Base-by-base conservation (phyloP, 139 green algal species). In the Edaphochlamys debaryana region DNA sequence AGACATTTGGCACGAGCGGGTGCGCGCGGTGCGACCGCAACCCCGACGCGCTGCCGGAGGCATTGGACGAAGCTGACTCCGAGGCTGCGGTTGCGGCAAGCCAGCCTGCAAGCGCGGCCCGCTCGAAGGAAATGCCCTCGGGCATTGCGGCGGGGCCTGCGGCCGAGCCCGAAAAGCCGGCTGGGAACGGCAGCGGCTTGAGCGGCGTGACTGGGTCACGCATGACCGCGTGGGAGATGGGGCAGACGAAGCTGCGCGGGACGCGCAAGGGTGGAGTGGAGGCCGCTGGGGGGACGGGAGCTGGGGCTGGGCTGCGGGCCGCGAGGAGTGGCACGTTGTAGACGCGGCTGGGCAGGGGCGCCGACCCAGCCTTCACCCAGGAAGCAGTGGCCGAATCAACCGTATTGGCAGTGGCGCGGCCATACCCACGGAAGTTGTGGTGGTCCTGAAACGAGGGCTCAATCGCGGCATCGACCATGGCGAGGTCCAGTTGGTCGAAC, bases 161-260 rank as follows among this genome's bases (percentile, higher is more conserved):
- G 45, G 45, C 45, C 11, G 45, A 56, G 40, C 40, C 38, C 23
- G 36, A 40, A 23, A 19, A 22, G 23, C 40, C 67, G 52, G 29
- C 17, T 50, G 48, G 20, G 22, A 29, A 34, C 34, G 37, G 52
- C 36, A 23, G 71, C 52, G 4, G 52, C 52, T 11, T 36, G 52
- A 79, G 34, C 7, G 23, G 34, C n/a, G 5, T 79, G 54, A 80
- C 73, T 4, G 73, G 73, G 11, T 80, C 73, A 4, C 73, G 73
- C 73, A 80, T 80, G 25, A 80, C 7, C 38, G n/a, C 20, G 25
- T 38, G 32, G 3, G 56, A 58, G 29, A 80, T 25, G 8, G 73
- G 73, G 13, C 73, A 80, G 1, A 69, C 13, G 73, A 80, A 80
- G 58, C 37, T 15, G 38, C 56, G 56, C 2, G 73, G 73, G 23